Evolutionary conservation across 2,329 filamentous ascomycete genomes (phyloP), one percentile per base, ranked within the genome.

Genomic region (Davidsoniella virescens): DNA sequence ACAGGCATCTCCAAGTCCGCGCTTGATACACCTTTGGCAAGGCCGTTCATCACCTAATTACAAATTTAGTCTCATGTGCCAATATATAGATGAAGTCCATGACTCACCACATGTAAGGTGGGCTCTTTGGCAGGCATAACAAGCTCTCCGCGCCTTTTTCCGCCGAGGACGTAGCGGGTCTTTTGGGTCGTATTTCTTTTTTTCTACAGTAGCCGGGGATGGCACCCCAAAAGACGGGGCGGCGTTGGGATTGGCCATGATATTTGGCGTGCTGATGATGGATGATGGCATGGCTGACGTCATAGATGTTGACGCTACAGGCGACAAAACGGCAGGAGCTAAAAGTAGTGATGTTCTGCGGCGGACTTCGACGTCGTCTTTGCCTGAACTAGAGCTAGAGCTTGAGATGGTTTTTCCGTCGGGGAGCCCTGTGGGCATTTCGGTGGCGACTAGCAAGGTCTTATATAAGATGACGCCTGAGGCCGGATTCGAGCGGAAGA

Each of bases 101-200:
- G 44, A 49, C 88, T 76, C 84, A 96, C 92, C 90, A 71, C 92
- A 98, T 56, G 92, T 98, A 63, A 98, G 71, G 75, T 98, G 92
- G 55, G 92, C 92, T 66, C 90, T 76, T 69, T 98, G 92, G 67
- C 92, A 98, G 56, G 92, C 90, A 75, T 84, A 94, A 66, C 92
- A 98, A 52, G 92, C 92, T 64, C 92, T 76, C 58, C 90, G 78
- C 37, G 92, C 92, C 74, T 98, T 98, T 72, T 96, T 98, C 60
- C 92, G 78, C 58, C 88, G 75, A 16, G 92, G 90, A 54, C 92
- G 79, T 60, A 82, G 73, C 51, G 90, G 88, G 63, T 98, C 92
- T 66, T 96, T 96, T 51, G 87, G 78, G 68, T 85, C 74, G 63
- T 80, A 73, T 66, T 81, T 82, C 66, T 82, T 84, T 66, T 79